These are phyloP conservation scores for Amanita brunnescens DNA, from an alignment of 768 basidiomycete genomes.

Conservation along the genomic window DNA sequence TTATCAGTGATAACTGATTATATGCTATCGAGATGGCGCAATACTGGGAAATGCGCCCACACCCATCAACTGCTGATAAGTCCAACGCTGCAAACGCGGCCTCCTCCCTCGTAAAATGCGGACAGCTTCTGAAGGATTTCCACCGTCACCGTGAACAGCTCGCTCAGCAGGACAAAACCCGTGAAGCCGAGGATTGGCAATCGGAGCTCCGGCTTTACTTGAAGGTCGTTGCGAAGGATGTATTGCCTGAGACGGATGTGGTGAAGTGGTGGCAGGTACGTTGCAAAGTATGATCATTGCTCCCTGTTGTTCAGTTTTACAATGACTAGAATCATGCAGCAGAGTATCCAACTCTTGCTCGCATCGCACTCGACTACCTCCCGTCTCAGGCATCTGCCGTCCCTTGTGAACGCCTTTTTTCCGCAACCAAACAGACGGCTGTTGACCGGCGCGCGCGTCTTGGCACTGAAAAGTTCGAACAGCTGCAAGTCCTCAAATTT, in stretches of 20 bases:
- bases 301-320: neutral
- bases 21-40: neutral
- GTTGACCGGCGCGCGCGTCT: neutral
- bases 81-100: neutral
- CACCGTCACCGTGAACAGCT: neutral
- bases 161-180: neutral
- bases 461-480: neutral
- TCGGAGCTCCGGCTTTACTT: neutral
- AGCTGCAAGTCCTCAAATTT: slow-evolving; percentile 1
- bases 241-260: neutral
- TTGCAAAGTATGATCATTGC: neutral
- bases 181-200: neutral
- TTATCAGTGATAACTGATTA: neutral
- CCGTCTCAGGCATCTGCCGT: neutral
- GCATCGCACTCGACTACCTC: neutral
- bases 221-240: neutral
- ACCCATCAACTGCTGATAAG: neutral
- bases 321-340: neutral
- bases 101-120: neutral
- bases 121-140: slow-evolving; percentile 1
- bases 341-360: slow-evolving; percentile 1
- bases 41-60: neutral
- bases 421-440: neutral
- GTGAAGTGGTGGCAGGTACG: slow-evolving; percentile 1
- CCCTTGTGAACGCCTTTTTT: slow-evolving; percentile 1